A percentile compares a stretch with the other conserved stretches of the same genome.
Conservation (phyloP, 768 basidiomycete species). For the Suillus lakei region DNA sequence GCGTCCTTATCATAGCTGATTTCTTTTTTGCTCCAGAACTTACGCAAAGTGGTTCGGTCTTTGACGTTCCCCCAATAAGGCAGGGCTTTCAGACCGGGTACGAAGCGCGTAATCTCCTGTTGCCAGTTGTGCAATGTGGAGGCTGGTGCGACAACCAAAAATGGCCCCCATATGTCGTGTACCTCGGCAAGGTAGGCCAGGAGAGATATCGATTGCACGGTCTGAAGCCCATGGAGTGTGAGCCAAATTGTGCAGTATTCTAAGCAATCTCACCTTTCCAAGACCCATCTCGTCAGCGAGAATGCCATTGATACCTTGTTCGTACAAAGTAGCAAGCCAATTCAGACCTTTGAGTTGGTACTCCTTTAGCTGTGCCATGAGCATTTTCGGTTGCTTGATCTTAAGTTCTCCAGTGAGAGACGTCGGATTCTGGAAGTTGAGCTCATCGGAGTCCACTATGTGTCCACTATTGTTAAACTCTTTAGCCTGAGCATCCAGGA, state of each 20-base stretch:
- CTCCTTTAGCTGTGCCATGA: conserved; percentile 96
- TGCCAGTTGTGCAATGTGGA: conserved; percentile 99
- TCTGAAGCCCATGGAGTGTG: conserved; percentile 47
- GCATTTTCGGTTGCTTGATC: conserved; percentile 91
- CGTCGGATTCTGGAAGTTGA: conserved; percentile 99
- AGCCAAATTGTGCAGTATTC: conserved; percentile 3
- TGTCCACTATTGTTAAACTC: conserved; percentile 11
- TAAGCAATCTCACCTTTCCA: conserved; percentile 61
- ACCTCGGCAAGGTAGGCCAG: conserved; percentile 95
- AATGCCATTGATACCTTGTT: conserved; percentile 99
- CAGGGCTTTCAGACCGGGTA: conserved; percentile 89
- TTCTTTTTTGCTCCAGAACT: conserved; percentile 98
- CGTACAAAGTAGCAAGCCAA: conserved; percentile 96
- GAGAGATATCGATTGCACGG: conserved; percentile 96
- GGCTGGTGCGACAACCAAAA: conserved; percentile 95
- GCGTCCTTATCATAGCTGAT: conserved; percentile 95
- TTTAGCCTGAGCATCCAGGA: neutral
- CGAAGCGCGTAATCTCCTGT: conserved; percentile 95
- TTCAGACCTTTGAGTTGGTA: conserved; percentile 98
- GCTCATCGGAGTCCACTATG: conserved; percentile 91
- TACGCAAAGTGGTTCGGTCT: conserved; percentile 90
- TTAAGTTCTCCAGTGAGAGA: conserved; percentile 83
- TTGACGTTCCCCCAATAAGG: conserved; percentile 99
- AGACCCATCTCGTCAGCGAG: conserved; percentile 99
- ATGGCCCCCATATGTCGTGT: conserved; percentile 99